Percentiles rank a stretch among this genome's conserved stretches.
These are phyloP conservation scores for Ormosia semicastrata DNA, from an alignment of 306 rosid genomes.

Conservation along the genomic window DNA sequence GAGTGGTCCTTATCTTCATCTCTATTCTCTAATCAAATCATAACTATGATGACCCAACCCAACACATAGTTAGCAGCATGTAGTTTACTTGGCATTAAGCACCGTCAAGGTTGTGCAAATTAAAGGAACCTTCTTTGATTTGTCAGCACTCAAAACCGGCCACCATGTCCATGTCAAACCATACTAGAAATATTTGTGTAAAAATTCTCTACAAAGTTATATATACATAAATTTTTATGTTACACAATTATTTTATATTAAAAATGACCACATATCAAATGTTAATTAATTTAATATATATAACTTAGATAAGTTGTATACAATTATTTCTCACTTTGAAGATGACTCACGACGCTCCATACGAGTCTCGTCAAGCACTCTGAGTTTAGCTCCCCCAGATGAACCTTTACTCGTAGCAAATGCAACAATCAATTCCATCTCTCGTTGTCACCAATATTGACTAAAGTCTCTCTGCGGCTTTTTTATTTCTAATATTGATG, in stretches of 20 bases:
- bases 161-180: neutral
- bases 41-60: neutral
- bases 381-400: neutral
- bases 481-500: too few relatives aligned
- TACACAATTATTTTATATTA: too few relatives aligned
- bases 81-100: neutral
- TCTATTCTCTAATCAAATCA: constrained; percentile 9
- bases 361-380: neutral
- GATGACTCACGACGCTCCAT: neutral
- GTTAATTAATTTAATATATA: too few relatives aligned
- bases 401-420: neutral
- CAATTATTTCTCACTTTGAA: neutral
- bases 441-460: neutral
- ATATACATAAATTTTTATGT: too few relatives aligned
- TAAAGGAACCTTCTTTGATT: constrained; percentile 10
- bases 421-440: neutral
- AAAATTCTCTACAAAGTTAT: too few relatives aligned
- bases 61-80: neutral
- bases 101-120: neutral
- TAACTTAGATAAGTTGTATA: too few relatives aligned
- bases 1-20: constrained; percentile 24
- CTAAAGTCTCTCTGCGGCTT: neutral
- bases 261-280: too few relatives aligned
- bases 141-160: neutral
- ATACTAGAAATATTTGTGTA: neutral